phyloP scores from a whole-genome alignment of 2,329 filamentous ascomycete genomes.

The Scedosporium apiospermum region DNA sequence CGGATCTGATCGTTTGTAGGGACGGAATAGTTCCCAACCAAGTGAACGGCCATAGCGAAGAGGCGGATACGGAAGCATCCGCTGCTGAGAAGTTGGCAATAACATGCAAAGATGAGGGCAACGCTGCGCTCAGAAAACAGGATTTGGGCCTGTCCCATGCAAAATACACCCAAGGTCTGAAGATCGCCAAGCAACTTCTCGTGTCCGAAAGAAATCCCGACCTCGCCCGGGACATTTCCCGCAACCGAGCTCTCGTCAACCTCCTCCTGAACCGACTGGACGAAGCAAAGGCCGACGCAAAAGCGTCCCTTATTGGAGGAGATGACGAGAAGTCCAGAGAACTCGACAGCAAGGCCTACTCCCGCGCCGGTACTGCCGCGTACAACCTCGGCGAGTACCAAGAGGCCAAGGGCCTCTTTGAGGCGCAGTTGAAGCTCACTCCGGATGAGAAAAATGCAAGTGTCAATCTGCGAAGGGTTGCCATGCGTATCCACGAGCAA shows the following conservation, averaged over 20 bases:
- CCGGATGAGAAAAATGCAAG: slow-evolving; percentile 10
- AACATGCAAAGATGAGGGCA: slow-evolving; percentile 19
- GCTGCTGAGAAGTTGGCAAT: slow-evolving; percentile 8
- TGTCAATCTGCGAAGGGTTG: slow-evolving; percentile 11
- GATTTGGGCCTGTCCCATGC: slow-evolving; percentile 13
- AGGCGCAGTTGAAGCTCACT: slow-evolving; percentile 15
- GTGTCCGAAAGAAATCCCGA: slow-evolving; percentile 2
- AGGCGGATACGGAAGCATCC: slow-evolving; percentile 2
- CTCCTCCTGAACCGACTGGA: slow-evolving; percentile 20
- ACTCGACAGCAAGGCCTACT: slow-evolving; percentile 24
- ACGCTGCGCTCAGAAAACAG: slow-evolving; percentile 16
- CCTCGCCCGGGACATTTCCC: slow-evolving; percentile 20
- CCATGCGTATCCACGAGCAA: slow-evolving; percentile 11
- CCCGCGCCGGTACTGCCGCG: slow-evolving; percentile 21
- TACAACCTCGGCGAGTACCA: slow-evolving; percentile 23
- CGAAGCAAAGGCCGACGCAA: slow-evolving; percentile 19
- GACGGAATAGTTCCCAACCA: neutral
- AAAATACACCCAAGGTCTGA: slow-evolving; percentile 18
- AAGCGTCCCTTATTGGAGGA: slow-evolving; percentile 17
- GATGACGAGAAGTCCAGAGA: slow-evolving; percentile 7
- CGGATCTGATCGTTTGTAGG: slow-evolving; percentile 16
- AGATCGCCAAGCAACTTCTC: slow-evolving; percentile 2
- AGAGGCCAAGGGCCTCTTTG: slow-evolving; percentile 14
- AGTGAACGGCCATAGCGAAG: neutral
- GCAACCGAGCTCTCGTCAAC: slow-evolving; percentile 22